Evolutionary conservation across 768 basidiomycete genomes (phyloP).

Genomic region (Tylopilus intermedius): DNA sequence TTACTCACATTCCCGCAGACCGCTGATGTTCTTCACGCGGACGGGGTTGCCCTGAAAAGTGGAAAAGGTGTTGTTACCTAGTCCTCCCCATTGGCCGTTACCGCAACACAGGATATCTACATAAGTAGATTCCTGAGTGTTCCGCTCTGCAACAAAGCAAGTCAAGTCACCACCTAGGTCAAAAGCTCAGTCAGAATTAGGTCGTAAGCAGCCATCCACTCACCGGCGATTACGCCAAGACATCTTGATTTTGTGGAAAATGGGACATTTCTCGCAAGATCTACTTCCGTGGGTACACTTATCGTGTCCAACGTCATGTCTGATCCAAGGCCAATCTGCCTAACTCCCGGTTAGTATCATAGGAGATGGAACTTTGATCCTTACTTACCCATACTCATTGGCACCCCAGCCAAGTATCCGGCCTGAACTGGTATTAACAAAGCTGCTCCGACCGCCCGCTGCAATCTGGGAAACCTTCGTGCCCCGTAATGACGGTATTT

Average conservation of each 20-base stretch:
- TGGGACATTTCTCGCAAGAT: constrained; percentile 58
- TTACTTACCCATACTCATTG: constrained; percentile 72
- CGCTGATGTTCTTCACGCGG: constrained; percentile 75
- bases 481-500: constrained; percentile 68
- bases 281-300: constrained; percentile 78
- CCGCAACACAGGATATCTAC: constrained; percentile 71
- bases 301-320: constrained; percentile 61
- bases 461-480: constrained; percentile 64
- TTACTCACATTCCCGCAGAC: constrained; percentile 75
- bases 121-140: constrained; percentile 30
- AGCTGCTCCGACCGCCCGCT: constrained; percentile 69
- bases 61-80: constrained; percentile 60
- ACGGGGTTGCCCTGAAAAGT: constrained; percentile 67
- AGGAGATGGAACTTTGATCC: not conserved
- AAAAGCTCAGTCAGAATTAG: not conserved
- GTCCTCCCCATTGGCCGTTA: constrained; percentile 78
- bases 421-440: constrained; percentile 62
- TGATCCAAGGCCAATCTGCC: constrained; percentile 77
- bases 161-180: constrained; percentile 66
- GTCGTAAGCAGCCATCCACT: constrained; percentile 7
- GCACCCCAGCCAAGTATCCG: constrained; percentile 86
- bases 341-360: constrained; percentile 24
- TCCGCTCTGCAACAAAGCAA: constrained; percentile 69
- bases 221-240: constrained; percentile 60
- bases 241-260: constrained; percentile 54